phyloP scores from a whole-genome alignment of 305 asterid genomes.

The Fraxinus velutina region DNA sequence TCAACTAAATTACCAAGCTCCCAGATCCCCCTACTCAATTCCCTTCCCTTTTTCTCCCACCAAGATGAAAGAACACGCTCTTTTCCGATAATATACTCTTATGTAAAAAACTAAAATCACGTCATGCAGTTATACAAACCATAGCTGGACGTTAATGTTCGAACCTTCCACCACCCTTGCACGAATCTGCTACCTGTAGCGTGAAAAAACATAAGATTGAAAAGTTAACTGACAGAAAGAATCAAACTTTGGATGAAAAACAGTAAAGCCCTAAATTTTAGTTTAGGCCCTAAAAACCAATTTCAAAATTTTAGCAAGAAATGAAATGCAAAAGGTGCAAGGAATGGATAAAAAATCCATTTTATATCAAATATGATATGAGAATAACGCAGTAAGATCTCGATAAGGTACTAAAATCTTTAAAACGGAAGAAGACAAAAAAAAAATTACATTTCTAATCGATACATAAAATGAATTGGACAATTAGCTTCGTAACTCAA shows the following conservation, averaged over 20 bases:
- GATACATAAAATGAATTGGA: not conserved
- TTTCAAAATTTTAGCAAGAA: not conserved
- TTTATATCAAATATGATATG: not conserved
- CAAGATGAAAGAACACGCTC: not conserved
- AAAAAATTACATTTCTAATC: not conserved
- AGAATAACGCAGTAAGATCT: not conserved
- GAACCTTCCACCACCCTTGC: slow-evolving; percentile 4
- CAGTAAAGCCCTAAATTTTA: slow-evolving; percentile 31
- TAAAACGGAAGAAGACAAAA: not conserved
- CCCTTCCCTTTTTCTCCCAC: not conserved
- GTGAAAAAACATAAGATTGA: slow-evolving; percentile 23
- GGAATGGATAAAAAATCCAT: not conserved
- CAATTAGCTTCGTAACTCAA: not conserved
- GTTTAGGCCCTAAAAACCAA: slow-evolving; percentile 24
- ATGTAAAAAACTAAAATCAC: slow-evolving; percentile 10
- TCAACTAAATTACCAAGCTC: slow-evolving; percentile 4
- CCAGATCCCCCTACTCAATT: not conserved
- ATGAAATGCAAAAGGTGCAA: not conserved
- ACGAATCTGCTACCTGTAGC: slow-evolving; percentile 32
- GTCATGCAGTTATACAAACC: slow-evolving; percentile 14
- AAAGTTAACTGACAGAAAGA: slow-evolving; percentile 6
- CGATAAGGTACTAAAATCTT: not conserved
- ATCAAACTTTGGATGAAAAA: slow-evolving; percentile 3
- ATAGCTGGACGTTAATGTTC: slow-evolving; percentile 5
- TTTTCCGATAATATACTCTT: slow-evolving; percentile 1